Evolutionary conservation across 345 rosid species (phyloP).

Genomic region (Barbarea vulgaris): DNA sequence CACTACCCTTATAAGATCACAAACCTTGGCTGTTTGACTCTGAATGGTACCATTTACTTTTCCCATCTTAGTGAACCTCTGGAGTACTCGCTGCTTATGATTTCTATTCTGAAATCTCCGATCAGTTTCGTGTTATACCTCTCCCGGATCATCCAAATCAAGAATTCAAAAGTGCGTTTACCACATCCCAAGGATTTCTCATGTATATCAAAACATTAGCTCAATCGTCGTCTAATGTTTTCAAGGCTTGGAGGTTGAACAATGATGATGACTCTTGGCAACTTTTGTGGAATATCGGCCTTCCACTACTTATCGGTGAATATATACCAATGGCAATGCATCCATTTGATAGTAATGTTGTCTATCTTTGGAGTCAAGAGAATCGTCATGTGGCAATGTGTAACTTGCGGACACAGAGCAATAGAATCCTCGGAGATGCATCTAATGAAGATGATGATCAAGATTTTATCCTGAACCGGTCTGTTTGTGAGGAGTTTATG

Average conservation of each 20-base stretch:
- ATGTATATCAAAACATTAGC: neutral
- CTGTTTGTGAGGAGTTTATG: neutral
- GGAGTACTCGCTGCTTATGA: slow-evolving; percentile 1
- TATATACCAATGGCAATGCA: neutral
- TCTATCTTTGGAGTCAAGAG: neutral
- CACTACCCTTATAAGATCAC: neutral
- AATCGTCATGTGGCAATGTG: too few species aligned
- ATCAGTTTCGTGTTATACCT: neutral
- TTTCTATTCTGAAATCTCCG: slow-evolving; percentile 7
- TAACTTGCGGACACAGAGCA: neutral
- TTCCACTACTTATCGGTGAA: neutral
- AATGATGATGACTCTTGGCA: neutral
- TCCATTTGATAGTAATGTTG: neutral
- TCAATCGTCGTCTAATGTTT: neutral
- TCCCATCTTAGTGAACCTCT: neutral
- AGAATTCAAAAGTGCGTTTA: neutral
- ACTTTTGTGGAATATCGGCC: neutral
- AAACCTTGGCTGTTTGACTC: neutral
- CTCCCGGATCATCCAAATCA: neutral
- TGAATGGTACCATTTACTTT: neutral
- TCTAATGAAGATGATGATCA: neutral
- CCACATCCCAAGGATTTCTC: neutral
- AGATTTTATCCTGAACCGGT: neutral
- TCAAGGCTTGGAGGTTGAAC: neutral
- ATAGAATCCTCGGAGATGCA: neutral